These are phyloP conservation scores for Penicillium sp. DNA, from an alignment of 2,329 filamentous ascomycete species.

Conservation along the genomic window DNA sequence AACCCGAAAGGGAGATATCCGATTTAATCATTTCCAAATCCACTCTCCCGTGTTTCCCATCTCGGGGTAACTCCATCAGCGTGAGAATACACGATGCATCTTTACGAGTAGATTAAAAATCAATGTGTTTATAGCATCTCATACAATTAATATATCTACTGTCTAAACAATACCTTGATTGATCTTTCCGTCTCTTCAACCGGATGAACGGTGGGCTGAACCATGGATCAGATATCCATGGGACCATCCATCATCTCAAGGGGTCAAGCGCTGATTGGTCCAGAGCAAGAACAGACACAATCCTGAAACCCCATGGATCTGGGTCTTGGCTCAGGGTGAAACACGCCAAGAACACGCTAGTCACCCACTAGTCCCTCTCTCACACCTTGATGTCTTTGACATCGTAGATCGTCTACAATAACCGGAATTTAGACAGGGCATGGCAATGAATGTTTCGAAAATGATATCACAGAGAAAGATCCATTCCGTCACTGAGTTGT, in stretches of 20 bases:
- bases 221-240: constrained; percentile 6
- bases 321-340: constrained; percentile 23
- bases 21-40: not conserved
- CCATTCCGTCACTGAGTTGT: too few species aligned
- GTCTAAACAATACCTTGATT: too few species aligned
- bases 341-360: constrained; percentile 29
- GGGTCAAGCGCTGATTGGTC: not conserved
- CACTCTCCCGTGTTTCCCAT: not conserved
- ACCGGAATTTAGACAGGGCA: not conserved
- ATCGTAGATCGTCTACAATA: not conserved
- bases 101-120: too few species aligned
- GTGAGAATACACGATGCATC: too few species aligned
- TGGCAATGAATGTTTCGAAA: too few species aligned
- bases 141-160: too few species aligned
- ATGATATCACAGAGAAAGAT: too few species aligned
- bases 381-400: too few species aligned
- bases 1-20: not conserved
- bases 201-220: constrained; percentile 22
- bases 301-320: constrained; percentile 31
- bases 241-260: not conserved
- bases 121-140: too few species aligned
- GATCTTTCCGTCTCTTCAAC: not conserved
- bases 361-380: constrained; percentile 13
- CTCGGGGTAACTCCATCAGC: too few species aligned
- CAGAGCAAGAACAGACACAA: constrained; percentile 5